Base-by-base conservation (phyloP, 2,329 filamentous ascomycete genomes). In the Bipolaris zeicola region DNA sequence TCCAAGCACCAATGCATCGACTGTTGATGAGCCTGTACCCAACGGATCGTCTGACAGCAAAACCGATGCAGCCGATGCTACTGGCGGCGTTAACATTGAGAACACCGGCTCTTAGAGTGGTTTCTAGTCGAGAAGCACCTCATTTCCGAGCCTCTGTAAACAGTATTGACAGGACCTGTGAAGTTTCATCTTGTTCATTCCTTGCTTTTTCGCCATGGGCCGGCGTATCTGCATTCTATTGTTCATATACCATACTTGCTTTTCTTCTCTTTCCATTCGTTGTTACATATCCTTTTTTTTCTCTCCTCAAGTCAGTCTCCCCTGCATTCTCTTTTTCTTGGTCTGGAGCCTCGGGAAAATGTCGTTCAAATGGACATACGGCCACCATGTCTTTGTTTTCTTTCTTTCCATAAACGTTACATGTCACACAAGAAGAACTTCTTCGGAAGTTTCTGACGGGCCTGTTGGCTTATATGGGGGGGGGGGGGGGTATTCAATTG, bases 1-100 rank as follows among this genome's bases (percentile, higher is more conserved):
- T 2, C 84, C 87, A 4, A 90, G 87, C 73, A 85, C 86, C 2
- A 85, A 82, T 61, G 81, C 81, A 36, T 87, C 86, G 67, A 83
- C 84, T 47, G 72, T 78, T 31, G 80, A 82, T 52, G 78, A 74
- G 52, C 72, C 77, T 66, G 70, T 78, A 67, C 65, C 71, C 61
- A 62, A 50, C 38, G 50, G 50, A 28, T 55, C 50, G 16, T 33
- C 55, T 22, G 50, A 42, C 33, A 52, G 57, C 46, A 66, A 69
- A 50, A 58, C 63, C 42, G 52, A 57, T 11, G 39, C 57, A 10
- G 11, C 56, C 14, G 38, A 61, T 20, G 37, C 58, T 26, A 49
- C 47, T 16, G 64, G 59, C 28, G 61, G 61, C 22, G 52, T 69
- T 39, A 62, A 52, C 49, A 65, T 69, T n/a, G 57, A 64, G 26